A percentile compares a stretch with the other conserved stretches of the same genome.
These are phyloP conservation scores for Mantamonas sphyraenae DNA, from an alignment of 78 protist genomes.

Conservation along the genomic window DNA sequence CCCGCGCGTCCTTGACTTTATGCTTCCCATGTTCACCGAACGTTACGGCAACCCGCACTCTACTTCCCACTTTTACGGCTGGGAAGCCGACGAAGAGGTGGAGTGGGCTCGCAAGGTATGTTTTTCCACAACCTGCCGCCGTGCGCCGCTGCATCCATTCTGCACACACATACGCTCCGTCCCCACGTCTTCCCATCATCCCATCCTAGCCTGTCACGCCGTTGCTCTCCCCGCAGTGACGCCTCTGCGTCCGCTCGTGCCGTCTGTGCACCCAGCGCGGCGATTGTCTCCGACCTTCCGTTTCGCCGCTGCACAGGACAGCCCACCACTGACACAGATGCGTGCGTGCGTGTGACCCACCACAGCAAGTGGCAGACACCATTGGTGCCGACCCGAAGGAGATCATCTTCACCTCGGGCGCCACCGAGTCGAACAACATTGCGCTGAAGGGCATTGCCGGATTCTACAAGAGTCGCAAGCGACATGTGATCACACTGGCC, in stretches of 20 bases:
- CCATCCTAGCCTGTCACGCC: too few relatives aligned
- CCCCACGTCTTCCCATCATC: too few relatives aligned
- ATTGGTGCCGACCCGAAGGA: constrained; percentile 86
- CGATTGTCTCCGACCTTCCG: too few relatives aligned
- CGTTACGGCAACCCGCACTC: constrained; percentile 94
- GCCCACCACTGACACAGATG: too few relatives aligned
- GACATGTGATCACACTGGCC: constrained; percentile 81
- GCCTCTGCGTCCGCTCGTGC: too few relatives aligned
- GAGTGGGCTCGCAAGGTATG: constrained; percentile 78
- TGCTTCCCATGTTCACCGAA: constrained; percentile 84
- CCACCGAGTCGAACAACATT: constrained; percentile 96
- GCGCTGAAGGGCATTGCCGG: constrained; percentile 92
- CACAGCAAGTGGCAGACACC: constrained; percentile 50
- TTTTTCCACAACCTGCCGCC: too few relatives aligned
- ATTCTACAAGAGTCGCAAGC: constrained; percentile 77
- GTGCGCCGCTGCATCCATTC: too few relatives aligned
- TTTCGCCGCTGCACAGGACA: too few relatives aligned
- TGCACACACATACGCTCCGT: too few relatives aligned
- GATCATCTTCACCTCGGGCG: constrained; percentile 93
- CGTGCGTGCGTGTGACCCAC: not conserved
- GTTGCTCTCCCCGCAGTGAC: too few relatives aligned
- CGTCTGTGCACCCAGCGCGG: too few relatives aligned
- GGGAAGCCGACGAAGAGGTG: constrained; percentile 84
- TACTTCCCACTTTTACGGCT: constrained; percentile 91
- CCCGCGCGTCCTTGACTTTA: constrained; percentile 97